Evolutionary conservation across 768 basidiomycete species (phyloP).

Genomic region (Wakefieldia striispora): DNA sequence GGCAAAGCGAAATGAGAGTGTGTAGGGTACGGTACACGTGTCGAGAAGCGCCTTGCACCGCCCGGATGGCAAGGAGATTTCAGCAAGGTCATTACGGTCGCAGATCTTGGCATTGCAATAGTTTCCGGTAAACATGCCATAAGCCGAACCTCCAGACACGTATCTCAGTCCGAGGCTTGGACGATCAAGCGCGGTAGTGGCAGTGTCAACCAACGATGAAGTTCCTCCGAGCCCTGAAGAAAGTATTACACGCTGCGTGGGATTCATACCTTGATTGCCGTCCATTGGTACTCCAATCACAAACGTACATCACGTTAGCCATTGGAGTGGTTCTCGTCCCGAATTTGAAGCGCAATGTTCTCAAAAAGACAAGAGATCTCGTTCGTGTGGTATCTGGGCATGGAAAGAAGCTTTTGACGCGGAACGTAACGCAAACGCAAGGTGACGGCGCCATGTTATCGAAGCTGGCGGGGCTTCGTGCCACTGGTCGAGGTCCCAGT

Average conservation of each 20-base stretch:
- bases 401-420: background rate
- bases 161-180: too few relatives aligned
- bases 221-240: background rate
- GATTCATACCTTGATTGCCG: too few relatives aligned
- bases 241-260: too few relatives aligned
- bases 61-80: background rate
- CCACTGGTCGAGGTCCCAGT: too few relatives aligned
- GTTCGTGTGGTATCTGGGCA: too few relatives aligned
- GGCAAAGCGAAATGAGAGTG: slow-evolving; percentile 1
- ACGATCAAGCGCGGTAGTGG: too few relatives aligned
- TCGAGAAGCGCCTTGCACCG: slow-evolving; percentile 2
- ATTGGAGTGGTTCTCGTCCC: background rate
- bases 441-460: too few relatives aligned
- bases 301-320: background rate
- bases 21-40: background rate
- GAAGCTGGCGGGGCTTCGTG: too few relatives aligned
- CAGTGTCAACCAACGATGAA: too few relatives aligned
- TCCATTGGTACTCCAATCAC: background rate
- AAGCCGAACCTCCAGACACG: background rate
- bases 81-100: background rate
- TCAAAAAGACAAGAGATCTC: too few relatives aligned
- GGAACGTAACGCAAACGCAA: background rate
- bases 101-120: background rate
- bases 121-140: slow-evolving; percentile 11
- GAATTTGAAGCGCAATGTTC: too few relatives aligned